Percentiles rank a stretch among this genome's conserved stretches.
phyloP scores from a whole-genome alignment of 805 yeast genomes.

The Hagleromyces aurorensis region DNA sequence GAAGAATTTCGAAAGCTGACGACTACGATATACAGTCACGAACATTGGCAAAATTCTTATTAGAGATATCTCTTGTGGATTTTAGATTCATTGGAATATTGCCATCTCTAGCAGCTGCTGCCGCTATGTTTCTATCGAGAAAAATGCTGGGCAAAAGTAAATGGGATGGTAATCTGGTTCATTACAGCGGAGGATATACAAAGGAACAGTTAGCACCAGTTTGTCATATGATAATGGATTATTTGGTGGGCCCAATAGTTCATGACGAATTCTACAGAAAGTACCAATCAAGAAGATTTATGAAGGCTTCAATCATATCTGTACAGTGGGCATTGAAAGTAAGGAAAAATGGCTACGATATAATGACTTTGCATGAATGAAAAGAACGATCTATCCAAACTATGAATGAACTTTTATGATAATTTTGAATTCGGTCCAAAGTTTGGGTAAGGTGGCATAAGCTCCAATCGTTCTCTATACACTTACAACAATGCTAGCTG shows the following conservation, averaged over 20 bases:
- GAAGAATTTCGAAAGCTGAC: constrained; percentile 90
- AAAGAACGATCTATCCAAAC: too few species aligned
- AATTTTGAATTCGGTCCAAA: too few species aligned
- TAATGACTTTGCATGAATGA: constrained; percentile 34
- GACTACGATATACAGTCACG: constrained; percentile 86
- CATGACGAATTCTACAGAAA: constrained; percentile 92
- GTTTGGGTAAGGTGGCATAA: too few species aligned
- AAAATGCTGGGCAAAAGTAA: constrained; percentile 60
- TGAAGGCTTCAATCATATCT: constrained; percentile 76
- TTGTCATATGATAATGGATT: constrained; percentile 66
- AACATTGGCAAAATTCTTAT: constrained; percentile 78
- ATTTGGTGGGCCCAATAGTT: constrained; percentile 67
- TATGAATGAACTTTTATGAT: too few species aligned
- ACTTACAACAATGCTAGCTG: too few species aligned
- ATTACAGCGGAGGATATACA: constrained; percentile 85
- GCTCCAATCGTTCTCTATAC: too few species aligned
- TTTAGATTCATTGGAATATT: constrained; percentile 66
- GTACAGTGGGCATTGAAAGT: constrained; percentile 74
- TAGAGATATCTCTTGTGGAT: constrained; percentile 76
- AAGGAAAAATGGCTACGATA: constrained; percentile 32
- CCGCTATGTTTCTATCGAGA: constrained; percentile 81
- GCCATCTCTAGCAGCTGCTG: constrained; percentile 82
- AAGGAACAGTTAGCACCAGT: constrained; percentile 66
- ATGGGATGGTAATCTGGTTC: constrained; percentile 84
- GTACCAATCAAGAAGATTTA: constrained; percentile 79